A percentile compares a stretch with the other conserved stretches of the same genome.
These are phyloP conservation scores for Pelargonium fulgidum DNA, from an alignment of 441 rosid genomes.

Conservation along the genomic window DNA sequence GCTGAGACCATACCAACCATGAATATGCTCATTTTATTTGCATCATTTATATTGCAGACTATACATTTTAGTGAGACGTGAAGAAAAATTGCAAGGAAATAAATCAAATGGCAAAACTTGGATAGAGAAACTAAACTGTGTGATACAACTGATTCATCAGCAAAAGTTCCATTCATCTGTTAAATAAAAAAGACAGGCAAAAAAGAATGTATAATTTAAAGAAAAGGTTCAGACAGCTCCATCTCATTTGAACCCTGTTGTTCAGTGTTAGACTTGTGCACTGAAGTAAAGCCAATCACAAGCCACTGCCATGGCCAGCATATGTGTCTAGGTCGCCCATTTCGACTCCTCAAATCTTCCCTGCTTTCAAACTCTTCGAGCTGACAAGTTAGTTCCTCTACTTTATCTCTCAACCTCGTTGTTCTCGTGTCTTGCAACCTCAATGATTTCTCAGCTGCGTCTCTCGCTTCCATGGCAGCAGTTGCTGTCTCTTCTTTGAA, in stretches of 20 bases:
- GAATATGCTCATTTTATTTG: too few species aligned
- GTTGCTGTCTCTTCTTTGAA: conserved; percentile 88
- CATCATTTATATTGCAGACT: too few species aligned
- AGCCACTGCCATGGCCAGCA: conserved; percentile 99
- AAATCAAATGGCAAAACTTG: too few species aligned
- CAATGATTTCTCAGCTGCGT: conserved; percentile 87
- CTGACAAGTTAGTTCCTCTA: conserved; percentile 72
- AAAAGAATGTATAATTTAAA: conserved; percentile 37
- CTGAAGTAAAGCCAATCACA: conserved; percentile 74
- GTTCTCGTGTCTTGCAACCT: conserved; percentile 75
- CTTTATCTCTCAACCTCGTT: conserved; percentile 69
- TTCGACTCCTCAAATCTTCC: conserved; percentile 44
- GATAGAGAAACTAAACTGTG: too few species aligned
- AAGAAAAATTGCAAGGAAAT: too few species aligned
- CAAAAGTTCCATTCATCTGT: too few species aligned
- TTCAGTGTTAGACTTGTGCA: conserved; percentile 34
- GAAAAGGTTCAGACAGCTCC: conserved; percentile 92
- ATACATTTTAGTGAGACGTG: too few species aligned
- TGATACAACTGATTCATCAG: too few species aligned
- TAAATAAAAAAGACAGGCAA: background rate
- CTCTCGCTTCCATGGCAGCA: conserved; percentile 97
- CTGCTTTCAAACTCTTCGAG: conserved; percentile 71
- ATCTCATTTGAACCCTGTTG: conserved; percentile 66
- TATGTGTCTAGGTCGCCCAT: conserved; percentile 49
- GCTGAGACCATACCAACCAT: too few species aligned